phyloP scores from a whole-genome alignment of 805 yeast species.

The Deakozyma indianensis region DNA sequence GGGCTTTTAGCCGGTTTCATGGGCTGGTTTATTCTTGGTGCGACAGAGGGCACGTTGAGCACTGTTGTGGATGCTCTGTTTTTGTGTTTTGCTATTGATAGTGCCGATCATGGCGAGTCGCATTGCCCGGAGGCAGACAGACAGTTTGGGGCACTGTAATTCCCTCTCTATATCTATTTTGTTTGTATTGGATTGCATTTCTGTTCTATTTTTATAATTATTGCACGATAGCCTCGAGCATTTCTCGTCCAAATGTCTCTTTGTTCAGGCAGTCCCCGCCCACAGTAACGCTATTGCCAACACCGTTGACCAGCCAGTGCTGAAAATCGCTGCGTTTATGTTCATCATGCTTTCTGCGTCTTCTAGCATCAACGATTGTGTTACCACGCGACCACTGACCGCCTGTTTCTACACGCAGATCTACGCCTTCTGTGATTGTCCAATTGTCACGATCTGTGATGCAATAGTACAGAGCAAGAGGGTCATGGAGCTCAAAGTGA shows the following conservation, averaged over 20 bases:
- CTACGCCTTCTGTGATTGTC: constrained; percentile 13
- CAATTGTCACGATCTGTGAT: constrained; percentile 9
- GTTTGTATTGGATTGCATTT: neutral
- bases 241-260: constrained; percentile 5
- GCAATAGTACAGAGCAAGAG: constrained; percentile 24
- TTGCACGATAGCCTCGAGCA: neutral
- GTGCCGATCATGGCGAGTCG: constrained; percentile 3
- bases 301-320: constrained; percentile 13
- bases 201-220: neutral
- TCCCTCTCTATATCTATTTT: neutral
- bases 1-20: constrained; percentile 25
- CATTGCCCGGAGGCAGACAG: constrained; percentile 1
- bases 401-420: constrained; percentile 24
- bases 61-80: constrained; percentile 22
- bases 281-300: constrained; percentile 13
- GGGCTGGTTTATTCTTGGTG: constrained; percentile 29
- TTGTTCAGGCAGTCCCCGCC: constrained; percentile 11
- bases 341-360: constrained; percentile 12
- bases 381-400: constrained; percentile 26
- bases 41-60: constrained; percentile 26
- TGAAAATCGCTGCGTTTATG: constrained; percentile 12
- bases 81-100: constrained; percentile 24
- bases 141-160: neutral
- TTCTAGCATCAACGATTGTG: constrained; percentile 23
- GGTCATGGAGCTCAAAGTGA: constrained; percentile 23